Percentiles rank a stretch among this genome's conserved stretches.
phyloP scores from a whole-genome alignment of 208 protist species.

The Leptomonas seymouri region DNA sequence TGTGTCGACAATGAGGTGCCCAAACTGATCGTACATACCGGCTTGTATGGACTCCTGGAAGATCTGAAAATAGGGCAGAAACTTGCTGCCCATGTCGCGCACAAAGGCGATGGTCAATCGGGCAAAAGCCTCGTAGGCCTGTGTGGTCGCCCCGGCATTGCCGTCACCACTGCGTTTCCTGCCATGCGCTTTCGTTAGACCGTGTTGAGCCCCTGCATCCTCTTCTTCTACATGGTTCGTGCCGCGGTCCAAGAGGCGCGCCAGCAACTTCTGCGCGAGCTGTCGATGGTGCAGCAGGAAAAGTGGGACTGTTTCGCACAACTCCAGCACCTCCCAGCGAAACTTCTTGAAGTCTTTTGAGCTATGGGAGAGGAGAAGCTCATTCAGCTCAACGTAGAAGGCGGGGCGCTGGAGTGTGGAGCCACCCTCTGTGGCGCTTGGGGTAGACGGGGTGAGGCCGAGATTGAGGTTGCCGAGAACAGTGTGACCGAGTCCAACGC shows the following conservation, averaged over 20 bases:
- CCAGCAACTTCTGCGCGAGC: slow-evolving; percentile 78
- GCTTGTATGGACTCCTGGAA: slow-evolving; percentile 85
- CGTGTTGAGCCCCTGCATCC: neutral
- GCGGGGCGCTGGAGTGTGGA: slow-evolving; percentile 35
- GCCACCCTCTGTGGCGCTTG: slow-evolving; percentile 10
- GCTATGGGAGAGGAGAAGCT: slow-evolving; percentile 77
- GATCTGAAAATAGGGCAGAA: slow-evolving; percentile 83
- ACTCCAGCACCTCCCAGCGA: slow-evolving; percentile 72
- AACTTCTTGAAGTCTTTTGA: slow-evolving; percentile 89
- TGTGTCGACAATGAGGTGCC: slow-evolving; percentile 68
- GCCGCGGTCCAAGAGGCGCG: slow-evolving; percentile 57
- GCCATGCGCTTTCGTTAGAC: slow-evolving; percentile 5
- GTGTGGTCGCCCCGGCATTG: slow-evolving; percentile 25
- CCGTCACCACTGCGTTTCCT: slow-evolving; percentile 9
- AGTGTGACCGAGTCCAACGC: slow-evolving; percentile 83
- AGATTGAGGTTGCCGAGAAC: slow-evolving; percentile 82
- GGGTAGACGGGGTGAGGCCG: slow-evolving; percentile 45
- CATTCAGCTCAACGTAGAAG: slow-evolving; percentile 85
- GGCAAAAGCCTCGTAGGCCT: slow-evolving; percentile 86
- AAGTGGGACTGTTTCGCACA: slow-evolving; percentile 71
- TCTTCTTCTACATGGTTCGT: slow-evolving; percentile 17
- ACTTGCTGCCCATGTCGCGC: slow-evolving; percentile 72
- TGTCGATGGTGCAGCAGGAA: slow-evolving; percentile 73
- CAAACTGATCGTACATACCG: slow-evolving; percentile 73
- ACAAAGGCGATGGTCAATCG: slow-evolving; percentile 84